Conservation (phyloP, 2,329 filamentous ascomycete genomes). For the Penicillium sp. region DNA sequence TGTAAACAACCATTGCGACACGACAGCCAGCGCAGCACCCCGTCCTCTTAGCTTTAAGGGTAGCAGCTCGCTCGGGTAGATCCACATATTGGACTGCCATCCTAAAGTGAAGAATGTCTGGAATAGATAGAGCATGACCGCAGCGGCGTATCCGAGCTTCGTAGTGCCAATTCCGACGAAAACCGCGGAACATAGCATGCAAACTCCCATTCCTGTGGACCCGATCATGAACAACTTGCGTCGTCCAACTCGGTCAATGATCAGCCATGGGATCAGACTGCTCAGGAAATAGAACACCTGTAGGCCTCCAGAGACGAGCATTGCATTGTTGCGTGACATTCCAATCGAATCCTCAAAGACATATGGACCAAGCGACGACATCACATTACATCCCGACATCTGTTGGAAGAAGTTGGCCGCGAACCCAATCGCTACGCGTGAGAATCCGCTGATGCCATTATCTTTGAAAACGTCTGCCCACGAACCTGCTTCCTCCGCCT, state of each 20-base stretch:
- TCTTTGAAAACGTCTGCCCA: constrained; percentile 24
- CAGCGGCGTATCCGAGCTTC: constrained; percentile 18
- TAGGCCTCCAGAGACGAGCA: constrained; percentile 34
- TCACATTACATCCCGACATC: constrained; percentile 19
- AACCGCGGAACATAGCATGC: constrained; percentile 33
- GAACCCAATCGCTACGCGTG: constrained; percentile 15
- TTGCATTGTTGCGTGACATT: constrained; percentile 33
- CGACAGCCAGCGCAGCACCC: constrained; percentile 22
- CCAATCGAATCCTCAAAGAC: constrained; percentile 46
- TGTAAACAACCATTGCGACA: constrained; percentile 28
- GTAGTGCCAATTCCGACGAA: constrained; percentile 31
- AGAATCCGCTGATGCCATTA: constrained; percentile 19
- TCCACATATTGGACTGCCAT: constrained; percentile 22
- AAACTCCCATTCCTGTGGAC: constrained; percentile 23
- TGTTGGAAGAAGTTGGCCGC: constrained; percentile 22
- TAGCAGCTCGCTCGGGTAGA: constrained; percentile 23
- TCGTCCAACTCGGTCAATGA: constrained; percentile 19
- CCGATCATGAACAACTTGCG: constrained; percentile 17
- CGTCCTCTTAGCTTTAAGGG: constrained; percentile 20
- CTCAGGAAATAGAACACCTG: constrained; percentile 40
- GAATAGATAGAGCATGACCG: constrained; percentile 18
- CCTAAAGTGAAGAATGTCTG: constrained; percentile 18
- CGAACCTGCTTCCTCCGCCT: constrained; percentile 14
- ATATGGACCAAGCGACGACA: constrained; percentile 27
- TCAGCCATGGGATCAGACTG: constrained; percentile 32